Evolutionary conservation across 345 rosid genomes (phyloP), one percentile per base, ranked within the genome.

Genomic region (Garcia nutans): DNA sequence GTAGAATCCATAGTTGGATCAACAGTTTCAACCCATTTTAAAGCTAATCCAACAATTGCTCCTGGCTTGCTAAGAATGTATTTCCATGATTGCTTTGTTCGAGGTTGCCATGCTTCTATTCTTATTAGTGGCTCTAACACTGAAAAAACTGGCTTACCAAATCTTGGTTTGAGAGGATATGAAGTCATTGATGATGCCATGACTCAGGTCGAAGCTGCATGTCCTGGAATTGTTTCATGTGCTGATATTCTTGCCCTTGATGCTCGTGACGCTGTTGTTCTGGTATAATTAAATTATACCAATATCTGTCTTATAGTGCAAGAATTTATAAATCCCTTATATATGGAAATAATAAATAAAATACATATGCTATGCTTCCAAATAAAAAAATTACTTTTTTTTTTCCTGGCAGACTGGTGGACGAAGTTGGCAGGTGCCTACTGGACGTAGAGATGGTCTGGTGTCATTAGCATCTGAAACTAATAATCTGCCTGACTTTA

Each of bases 231-330:
- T 44, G 89, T 88, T 62, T 88, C 91, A 33, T 88, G 91, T 50
- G 89, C 91, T 52, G 89, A 88, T 73, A 88, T 88, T 37, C 86
- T 86, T n/a, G 77, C 89, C n/a, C 81, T 88, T 45, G 87, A 88
- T 49, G 85, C 89, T 42, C 89, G 89, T 63, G 89, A 88, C 65
- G 65, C 82, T 52, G 89, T 88, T 10, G 83, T 77, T 68, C 62
- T 83, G 87, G 89, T 86, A 84, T 28, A 84, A 22, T 11, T 57
- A 19, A 10, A 44, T 24, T 24, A 19, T 37, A 37, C 6, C 7
- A 37, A 6, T 37, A 6, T 37, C 5, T 5, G 7, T 37, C 6
- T 37, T 4, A 37, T 3, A 5, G 41, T 5, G 5, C 41, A 37
- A 37, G 41, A 37, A 37, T 37, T 5, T 37, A 37, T 37, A 37